These are phyloP conservation scores for Hemisphaericaspora subhashii DNA, from an alignment of 1,139 yeast genomes.

Conservation along the genomic window DNA sequence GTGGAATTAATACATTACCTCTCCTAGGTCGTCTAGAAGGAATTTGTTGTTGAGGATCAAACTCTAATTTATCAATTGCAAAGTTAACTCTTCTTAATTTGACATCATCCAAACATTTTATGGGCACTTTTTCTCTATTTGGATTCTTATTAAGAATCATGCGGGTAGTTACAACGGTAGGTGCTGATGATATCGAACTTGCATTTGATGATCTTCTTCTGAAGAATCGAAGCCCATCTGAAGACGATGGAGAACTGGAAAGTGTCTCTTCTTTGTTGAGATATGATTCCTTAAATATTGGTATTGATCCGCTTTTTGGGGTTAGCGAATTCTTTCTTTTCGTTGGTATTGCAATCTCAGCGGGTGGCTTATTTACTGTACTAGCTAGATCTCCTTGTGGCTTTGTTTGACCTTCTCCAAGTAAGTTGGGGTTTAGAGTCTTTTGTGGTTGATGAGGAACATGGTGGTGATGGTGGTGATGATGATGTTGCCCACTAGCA, in stretches of 20 bases:
- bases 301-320: slow-evolving; percentile 9
- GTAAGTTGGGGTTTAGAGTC: slow-evolving; percentile 19
- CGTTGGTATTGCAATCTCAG: slow-evolving; percentile 19
- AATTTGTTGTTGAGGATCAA: slow-evolving; percentile 93
- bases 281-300: slow-evolving; percentile 14
- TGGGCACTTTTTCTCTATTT: slow-evolving; percentile 32
- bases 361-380: slow-evolving; percentile 22
- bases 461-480: slow-evolving; percentile 2
- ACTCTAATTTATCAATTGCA: slow-evolving; percentile 63
- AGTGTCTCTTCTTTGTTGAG: slow-evolving; percentile 9
- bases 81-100: slow-evolving; percentile 71
- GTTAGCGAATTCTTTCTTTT: slow-evolving; percentile 15
- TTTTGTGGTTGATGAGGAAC: slow-evolving; percentile 15
- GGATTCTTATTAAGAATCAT: slow-evolving; percentile 50
- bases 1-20: slow-evolving; percentile 80
- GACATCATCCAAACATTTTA: slow-evolving; percentile 35
- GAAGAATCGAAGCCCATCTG: slow-evolving; percentile 11
- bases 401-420: slow-evolving; percentile 17
- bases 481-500: slow-evolving; percentile 6
- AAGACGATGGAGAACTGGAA: slow-evolving; percentile 3
- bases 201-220: slow-evolving; percentile 16
- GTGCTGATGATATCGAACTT: slow-evolving; percentile 2
- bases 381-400: slow-evolving; percentile 24
- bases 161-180: slow-evolving; percentile 17
- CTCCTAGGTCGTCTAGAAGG: slow-evolving; percentile 82